These are phyloP conservation scores for Hebeloma cylindrosporum DNA, from an alignment of 768 basidiomycete genomes.

Conservation along the genomic window DNA sequence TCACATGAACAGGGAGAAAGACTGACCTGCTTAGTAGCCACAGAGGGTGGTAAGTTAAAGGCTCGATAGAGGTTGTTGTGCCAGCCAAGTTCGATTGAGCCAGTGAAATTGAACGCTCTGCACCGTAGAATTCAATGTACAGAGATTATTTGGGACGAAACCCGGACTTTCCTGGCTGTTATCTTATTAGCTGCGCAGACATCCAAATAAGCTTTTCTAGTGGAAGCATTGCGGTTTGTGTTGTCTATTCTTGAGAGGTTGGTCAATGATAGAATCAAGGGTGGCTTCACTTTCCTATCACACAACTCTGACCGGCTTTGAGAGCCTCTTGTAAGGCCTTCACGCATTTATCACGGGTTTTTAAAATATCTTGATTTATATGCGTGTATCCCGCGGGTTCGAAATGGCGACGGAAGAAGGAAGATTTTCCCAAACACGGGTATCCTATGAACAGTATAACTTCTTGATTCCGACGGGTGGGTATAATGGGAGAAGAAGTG, in stretches of 20 bases:
- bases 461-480: constrained; percentile 37
- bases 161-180: constrained; percentile 49
- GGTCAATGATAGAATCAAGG: not conserved
- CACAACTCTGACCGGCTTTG: constrained; percentile 59
- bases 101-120: constrained; percentile 77
- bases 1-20: not conserved
- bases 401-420: constrained; percentile 76
- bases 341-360: constrained; percentile 74
- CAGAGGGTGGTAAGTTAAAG: constrained; percentile 52
- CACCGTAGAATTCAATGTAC: not conserved
- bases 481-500: constrained; percentile 50
- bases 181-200: constrained; percentile 57
- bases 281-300: constrained; percentile 59
- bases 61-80: constrained; percentile 94
- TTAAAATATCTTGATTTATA: constrained; percentile 84
- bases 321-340: constrained; percentile 59
- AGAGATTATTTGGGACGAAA: not conserved
- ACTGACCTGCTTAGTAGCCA: constrained; percentile 42
- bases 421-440: constrained; percentile 73
- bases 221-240: constrained; percentile 78
- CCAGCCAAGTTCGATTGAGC: constrained; percentile 79
- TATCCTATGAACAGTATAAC: constrained; percentile 53
- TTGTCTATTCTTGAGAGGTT: constrained; percentile 57
- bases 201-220: constrained; percentile 70
- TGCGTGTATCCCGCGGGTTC: constrained; percentile 67